A percentile compares a stretch with the other conserved stretches of the same genome.
Evolutionary conservation across 805 yeast species (phyloP).

Genomic region (Trichomonascus vanleenenianus): DNA sequence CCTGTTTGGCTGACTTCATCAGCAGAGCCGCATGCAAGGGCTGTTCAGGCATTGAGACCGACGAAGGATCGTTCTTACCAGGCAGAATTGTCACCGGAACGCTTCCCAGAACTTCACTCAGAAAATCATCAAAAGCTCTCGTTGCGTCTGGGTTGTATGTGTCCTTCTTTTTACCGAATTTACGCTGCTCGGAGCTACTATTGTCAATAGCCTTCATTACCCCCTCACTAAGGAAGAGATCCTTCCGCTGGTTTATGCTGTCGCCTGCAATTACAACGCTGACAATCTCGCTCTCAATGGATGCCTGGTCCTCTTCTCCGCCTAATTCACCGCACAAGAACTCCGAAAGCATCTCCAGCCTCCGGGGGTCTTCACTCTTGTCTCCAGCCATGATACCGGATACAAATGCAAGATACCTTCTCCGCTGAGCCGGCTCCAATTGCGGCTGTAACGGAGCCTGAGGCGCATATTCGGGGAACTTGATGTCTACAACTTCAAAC

Average conservation of each 20-base stretch:
- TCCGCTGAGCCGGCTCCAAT: conserved; percentile 17
- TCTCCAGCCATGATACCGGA: conserved; percentile 66
- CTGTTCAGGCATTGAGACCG: conserved; percentile 78
- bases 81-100: conserved; percentile 77
- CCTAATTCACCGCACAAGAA: conserved; percentile 67
- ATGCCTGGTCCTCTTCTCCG: conserved; percentile 17
- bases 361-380: conserved; percentile 30
- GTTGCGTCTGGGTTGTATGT: conserved; percentile 21
- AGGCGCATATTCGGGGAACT: conserved; percentile 58
- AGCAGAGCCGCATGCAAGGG: conserved; percentile 77
- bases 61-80: conserved; percentile 82
- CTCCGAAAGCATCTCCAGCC: conserved; percentile 53
- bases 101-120: conserved; percentile 47
- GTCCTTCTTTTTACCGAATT: conserved; percentile 7
- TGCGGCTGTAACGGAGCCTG: conserved; percentile 31
- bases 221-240: conserved; percentile 9
- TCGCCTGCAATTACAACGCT: conserved; percentile 69
- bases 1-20: conserved; percentile 34
- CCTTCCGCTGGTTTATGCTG: conserved; percentile 35
- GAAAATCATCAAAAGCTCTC: conserved; percentile 43
- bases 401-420: conserved; percentile 48
- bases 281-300: conserved; percentile 27
- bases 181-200: conserved; percentile 17
- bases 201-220: conserved; percentile 11
- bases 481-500: conserved; percentile 75